Conservation (phyloP, 257 asterid species). For the Plantago ovata region DNA sequence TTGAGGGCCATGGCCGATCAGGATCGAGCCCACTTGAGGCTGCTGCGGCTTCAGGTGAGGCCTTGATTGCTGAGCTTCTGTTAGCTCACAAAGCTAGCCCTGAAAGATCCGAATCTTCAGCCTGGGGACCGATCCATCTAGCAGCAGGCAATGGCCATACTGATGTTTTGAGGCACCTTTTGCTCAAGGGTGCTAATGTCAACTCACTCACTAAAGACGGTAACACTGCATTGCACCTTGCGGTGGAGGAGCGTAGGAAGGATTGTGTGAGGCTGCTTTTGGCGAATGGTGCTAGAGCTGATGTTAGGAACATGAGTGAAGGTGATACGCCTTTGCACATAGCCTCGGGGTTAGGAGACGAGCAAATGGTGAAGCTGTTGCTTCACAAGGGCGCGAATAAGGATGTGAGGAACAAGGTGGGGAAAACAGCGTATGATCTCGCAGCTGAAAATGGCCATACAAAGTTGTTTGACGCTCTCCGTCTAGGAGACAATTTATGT, state of each 20-base stretch:
- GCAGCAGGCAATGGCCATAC: slow-evolving; percentile 59
- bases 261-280: slow-evolving; percentile 59
- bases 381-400: slow-evolving; percentile 71
- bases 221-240: slow-evolving; percentile 55
- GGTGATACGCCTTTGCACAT: slow-evolving; percentile 69
- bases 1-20: slow-evolving; percentile 41
- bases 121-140: slow-evolving; percentile 64
- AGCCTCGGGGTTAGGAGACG: slow-evolving; percentile 56
- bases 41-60: slow-evolving; percentile 66
- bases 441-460: slow-evolving; percentile 75
- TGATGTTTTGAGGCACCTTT: slow-evolving; percentile 55
- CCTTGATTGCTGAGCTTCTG: slow-evolving; percentile 61
- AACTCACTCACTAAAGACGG: slow-evolving; percentile 60
- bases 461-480: slow-evolving; percentile 56
- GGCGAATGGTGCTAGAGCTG: slow-evolving; percentile 40
- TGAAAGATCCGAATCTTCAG: slow-evolving; percentile 43
- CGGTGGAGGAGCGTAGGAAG: slow-evolving; percentile 55
- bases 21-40: slow-evolving; percentile 72
- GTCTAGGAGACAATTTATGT: slow-evolving; percentile 56
- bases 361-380: slow-evolving; percentile 53
- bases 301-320: slow-evolving; percentile 25
- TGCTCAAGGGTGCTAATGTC: slow-evolving; percentile 56
- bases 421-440: slow-evolving; percentile 65
- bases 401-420: slow-evolving; percentile 43
- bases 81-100: slow-evolving; percentile 49